Conservation (phyloP, 1,284 basidiomycete genomes). For the Boletus albobrunnescens region DNA sequence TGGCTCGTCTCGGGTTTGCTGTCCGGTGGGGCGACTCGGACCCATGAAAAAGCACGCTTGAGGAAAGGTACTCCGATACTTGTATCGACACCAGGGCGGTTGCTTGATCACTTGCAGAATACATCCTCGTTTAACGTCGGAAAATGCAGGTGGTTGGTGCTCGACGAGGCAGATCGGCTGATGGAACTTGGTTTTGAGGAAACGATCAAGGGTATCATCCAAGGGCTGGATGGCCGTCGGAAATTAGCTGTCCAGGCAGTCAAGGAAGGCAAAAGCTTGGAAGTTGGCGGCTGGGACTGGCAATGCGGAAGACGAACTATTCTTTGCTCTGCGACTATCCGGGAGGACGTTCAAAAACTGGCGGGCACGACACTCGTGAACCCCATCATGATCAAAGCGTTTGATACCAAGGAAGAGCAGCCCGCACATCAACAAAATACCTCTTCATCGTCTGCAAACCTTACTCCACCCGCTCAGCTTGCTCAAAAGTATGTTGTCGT, state of each 20-base stretch:
- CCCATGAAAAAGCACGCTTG: slow-evolving; percentile 64
- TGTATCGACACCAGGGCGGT: slow-evolving; percentile 93
- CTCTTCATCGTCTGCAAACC: slow-evolving; percentile 48
- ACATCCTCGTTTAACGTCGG: slow-evolving; percentile 89
- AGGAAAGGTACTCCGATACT: slow-evolving; percentile 76
- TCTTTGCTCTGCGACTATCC: slow-evolving; percentile 94
- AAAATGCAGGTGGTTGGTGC: slow-evolving; percentile 92
- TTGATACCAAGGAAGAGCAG: slow-evolving; percentile 42
- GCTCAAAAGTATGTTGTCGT: slow-evolving; percentile 92
- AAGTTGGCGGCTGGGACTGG: slow-evolving; percentile 88
- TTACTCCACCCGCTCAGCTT: slow-evolving; percentile 93
- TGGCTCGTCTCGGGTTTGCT: slow-evolving; percentile 95
- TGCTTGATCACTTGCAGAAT: slow-evolving; percentile 92
- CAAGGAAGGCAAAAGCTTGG: slow-evolving; percentile 63
- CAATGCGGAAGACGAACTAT: slow-evolving; percentile 72
- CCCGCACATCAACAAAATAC: slow-evolving; percentile 10
- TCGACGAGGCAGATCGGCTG: slow-evolving; percentile 95
- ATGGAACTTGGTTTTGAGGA: slow-evolving; percentile 98
- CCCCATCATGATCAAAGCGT: slow-evolving; percentile 72
- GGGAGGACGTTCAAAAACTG: slow-evolving; percentile 91
- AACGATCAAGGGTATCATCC: slow-evolving; percentile 85
- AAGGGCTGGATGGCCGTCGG: slow-evolving; percentile 76
- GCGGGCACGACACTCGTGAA: slow-evolving; percentile 77
- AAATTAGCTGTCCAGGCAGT: slow-evolving; percentile 72
- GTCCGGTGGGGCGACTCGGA: slow-evolving; percentile 73